A percentile compares a stretch with the other conserved stretches of the same genome.
Conservation (phyloP, 1,139 yeast species). For the Geotrichum reessii region DNA sequence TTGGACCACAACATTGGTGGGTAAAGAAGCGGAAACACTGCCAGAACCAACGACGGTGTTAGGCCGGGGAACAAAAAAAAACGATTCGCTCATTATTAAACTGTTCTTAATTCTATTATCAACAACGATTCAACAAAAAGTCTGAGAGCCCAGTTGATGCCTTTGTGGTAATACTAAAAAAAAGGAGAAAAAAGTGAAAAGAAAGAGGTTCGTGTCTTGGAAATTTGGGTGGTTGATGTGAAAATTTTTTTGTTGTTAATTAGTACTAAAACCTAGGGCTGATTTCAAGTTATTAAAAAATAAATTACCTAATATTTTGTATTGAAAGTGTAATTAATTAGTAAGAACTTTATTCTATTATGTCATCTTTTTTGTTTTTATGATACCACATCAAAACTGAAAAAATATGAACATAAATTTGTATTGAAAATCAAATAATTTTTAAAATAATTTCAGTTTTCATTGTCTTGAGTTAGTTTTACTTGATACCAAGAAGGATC, state of each 20-base stretch:
- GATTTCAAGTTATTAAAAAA: no score
- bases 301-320: neutral
- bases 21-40: slow-evolving; percentile 28
- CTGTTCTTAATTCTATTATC: neutral
- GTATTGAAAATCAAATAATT: no score
- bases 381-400: no score
- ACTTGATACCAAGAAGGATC: no score
- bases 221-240: neutral
- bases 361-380: no score
- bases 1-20: slow-evolving; percentile 30
- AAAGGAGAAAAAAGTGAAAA: neutral
- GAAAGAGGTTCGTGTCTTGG: neutral
- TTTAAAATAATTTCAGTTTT: no score
- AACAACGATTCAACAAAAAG: neutral
- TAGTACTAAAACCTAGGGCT: neutral
- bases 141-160: neutral
- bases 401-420: no score
- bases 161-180: slow-evolving; percentile 3
- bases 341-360: no score
- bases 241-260: neutral
- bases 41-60: slow-evolving; percentile 27
- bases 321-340: no score
- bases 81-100: slow-evolving; percentile 28
- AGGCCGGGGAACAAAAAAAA: slow-evolving; percentile 30
- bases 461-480: no score